Conservation (phyloP, 2,329 filamentous ascomycete species). For the Tolypocladium amazonense region DNA sequence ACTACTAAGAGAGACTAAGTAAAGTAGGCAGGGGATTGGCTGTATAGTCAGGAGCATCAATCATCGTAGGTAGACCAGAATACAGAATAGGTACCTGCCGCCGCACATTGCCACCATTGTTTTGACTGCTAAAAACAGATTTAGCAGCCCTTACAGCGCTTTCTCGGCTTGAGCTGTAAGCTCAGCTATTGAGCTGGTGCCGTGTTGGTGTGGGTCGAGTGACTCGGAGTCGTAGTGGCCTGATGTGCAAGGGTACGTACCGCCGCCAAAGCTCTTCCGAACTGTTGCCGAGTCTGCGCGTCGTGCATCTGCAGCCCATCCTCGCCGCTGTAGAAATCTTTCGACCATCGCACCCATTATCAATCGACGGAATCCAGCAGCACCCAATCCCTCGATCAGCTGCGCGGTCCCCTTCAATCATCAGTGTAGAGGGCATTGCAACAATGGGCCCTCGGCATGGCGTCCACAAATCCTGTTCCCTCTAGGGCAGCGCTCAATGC, state of each 20-base stretch:
- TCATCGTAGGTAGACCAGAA: too few species aligned
- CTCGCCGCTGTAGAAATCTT: not conserved
- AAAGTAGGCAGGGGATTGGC: too few species aligned
- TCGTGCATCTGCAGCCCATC: not conserved
- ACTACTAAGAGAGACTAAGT: too few species aligned
- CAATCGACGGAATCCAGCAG: not conserved
- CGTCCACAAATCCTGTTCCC: conserved; percentile 35
- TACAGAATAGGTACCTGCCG: too few species aligned
- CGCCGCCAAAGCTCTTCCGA: not conserved
- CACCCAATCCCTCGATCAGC: not conserved
- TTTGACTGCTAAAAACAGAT: too few species aligned
- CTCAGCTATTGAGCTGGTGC: not conserved
- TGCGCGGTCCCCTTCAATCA: not conserved
- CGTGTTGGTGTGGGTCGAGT: not conserved
- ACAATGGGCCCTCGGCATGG: conserved; percentile 27
- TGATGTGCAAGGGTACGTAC: not conserved
- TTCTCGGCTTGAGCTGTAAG: too few species aligned
- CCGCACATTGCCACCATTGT: too few species aligned
- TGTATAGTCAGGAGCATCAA: too few species aligned
- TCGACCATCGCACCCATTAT: not conserved
- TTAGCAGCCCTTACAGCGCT: too few species aligned
- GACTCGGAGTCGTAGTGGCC: not conserved
- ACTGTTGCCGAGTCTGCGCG: not conserved
- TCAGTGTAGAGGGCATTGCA: not conserved
- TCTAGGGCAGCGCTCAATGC: conserved; percentile 45